phyloP scores from a whole-genome alignment of 2,329 filamentous ascomycete species.

The Stachybotrys chartarum region DNA sequence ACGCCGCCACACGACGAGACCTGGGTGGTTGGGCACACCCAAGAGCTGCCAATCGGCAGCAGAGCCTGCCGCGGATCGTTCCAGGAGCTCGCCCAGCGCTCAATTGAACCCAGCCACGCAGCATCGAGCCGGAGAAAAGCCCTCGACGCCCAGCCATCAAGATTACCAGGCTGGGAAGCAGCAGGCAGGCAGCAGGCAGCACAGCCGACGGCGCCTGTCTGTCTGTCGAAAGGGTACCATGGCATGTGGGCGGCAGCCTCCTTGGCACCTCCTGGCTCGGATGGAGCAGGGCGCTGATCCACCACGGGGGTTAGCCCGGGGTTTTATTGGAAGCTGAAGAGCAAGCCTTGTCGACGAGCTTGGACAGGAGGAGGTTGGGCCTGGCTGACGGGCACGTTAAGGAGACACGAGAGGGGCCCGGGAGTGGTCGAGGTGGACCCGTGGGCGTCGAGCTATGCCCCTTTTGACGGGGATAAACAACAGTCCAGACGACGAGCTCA shows the following conservation, averaged over 20 bases:
- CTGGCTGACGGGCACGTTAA: background rate
- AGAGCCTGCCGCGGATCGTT: background rate
- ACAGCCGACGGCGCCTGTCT: too few species aligned
- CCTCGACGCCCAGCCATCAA: background rate
- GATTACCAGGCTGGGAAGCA: background rate
- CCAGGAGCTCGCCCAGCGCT: background rate
- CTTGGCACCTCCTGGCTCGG: background rate
- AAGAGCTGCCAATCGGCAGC: background rate
- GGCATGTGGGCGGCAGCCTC: too few species aligned
- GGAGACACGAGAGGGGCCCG: slow-evolving; percentile 6
- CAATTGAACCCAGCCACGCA: background rate
- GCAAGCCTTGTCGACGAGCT: background rate
- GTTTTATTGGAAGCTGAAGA: background rate
- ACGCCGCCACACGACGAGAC: background rate
- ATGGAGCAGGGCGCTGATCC: background rate
- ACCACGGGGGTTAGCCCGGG: background rate
- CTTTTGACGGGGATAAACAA: slow-evolving; percentile 18
- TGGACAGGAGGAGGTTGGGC: background rate
- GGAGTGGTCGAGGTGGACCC: slow-evolving; percentile 1
- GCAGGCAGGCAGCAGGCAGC: background rate
- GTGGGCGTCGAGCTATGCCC: slow-evolving; percentile 9
- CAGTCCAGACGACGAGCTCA: slow-evolving; percentile 12
- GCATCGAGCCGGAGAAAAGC: background rate
- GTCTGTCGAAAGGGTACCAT: too few species aligned
- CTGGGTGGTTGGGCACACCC: background rate